Base-by-base conservation (phyloP, 805 yeast species). In the Brettanomyces bruxellensis region DNA sequence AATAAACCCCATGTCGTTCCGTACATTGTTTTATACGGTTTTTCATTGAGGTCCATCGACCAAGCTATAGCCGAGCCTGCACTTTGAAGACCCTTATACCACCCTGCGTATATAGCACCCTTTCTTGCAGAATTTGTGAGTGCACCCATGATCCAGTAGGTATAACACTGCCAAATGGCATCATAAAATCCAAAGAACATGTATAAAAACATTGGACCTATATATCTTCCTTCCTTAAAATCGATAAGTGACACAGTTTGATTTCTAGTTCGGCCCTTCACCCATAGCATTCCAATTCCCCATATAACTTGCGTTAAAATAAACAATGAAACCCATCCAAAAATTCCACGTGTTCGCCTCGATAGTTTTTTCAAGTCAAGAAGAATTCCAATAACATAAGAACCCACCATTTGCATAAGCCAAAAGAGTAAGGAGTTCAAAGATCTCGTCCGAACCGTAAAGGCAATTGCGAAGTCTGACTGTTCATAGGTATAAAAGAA, bases 401-500 rank as follows among this genome's bases (percentile, higher is more conserved):
- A 77, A 25, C 84, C 84, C 46, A 74, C 41, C 73, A 79, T 77
- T 62, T 79, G 83, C 45, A 75, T 61, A 44, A 73, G 59, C 83
- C 83, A 80, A 64, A 78, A 80, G 42, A 79, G 70, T 43, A 78
- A 66, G 18, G 79, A 75, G 65, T 79, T 79, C 56, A 79, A 70
- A 4, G 84, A 75, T 53, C 85, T 70, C 22, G 85, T 76, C 59
- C 83, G 70, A 49, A 78, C 60, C 54, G 73, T 77, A 63, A 79
- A 79, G 22, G 73, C 75, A 38, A 73, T 75, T 57, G 79, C 79
- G 61, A 72, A 68, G 48, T 74, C 78, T 58, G 78, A 77, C 55
- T 75, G 78, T 62, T 79, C 83, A 61, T 79, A 79, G 41, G 83
- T 75, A 68, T 78, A 78, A 66, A 78, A 79, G 80, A 80, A 79